These are phyloP conservation scores for Mikania micrantha DNA, from an alignment of 129 eudicot species.

Conservation along the genomic window DNA sequence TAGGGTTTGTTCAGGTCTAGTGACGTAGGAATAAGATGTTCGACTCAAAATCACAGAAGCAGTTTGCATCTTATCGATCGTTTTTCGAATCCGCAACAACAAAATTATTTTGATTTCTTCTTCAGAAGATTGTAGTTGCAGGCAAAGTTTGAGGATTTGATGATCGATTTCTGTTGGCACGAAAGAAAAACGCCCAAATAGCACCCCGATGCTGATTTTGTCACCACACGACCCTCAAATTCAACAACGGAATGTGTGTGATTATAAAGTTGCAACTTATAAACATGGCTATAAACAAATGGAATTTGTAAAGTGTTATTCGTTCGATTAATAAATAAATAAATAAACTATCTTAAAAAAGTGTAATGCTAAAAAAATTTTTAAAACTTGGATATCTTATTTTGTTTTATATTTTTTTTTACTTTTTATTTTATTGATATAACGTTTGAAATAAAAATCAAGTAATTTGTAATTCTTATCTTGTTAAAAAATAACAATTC, in stretches of 20 bases:
- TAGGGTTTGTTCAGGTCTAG: constrained; percentile 36
- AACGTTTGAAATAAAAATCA: too few relatives aligned
- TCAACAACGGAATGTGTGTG: not conserved
- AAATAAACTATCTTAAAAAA: too few relatives aligned
- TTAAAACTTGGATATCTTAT: too few relatives aligned
- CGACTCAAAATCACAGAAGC: constrained; percentile 40
- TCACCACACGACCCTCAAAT: not conserved
- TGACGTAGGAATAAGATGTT: constrained; percentile 24
- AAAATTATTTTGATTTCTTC: not conserved
- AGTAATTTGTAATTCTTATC: too few relatives aligned
- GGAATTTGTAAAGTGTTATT: too few relatives aligned
- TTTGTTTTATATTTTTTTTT: too few relatives aligned
- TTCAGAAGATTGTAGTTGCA: not conserved
- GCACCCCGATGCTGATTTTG: not conserved
- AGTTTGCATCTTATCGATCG: constrained; percentile 29
- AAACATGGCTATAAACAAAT: too few relatives aligned
- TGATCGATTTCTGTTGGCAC: not conserved
- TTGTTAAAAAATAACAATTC: too few relatives aligned
- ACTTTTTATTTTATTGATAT: too few relatives aligned
- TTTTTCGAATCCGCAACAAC: not conserved
- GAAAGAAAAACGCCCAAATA: not conserved
- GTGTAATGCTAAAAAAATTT: too few relatives aligned
- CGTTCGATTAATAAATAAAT: too few relatives aligned
- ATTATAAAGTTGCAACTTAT: too few relatives aligned
- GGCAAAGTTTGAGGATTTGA: not conserved